phyloP scores from a whole-genome alignment of 139 green algal genomes.

The Nannochloris sp. region DNA sequence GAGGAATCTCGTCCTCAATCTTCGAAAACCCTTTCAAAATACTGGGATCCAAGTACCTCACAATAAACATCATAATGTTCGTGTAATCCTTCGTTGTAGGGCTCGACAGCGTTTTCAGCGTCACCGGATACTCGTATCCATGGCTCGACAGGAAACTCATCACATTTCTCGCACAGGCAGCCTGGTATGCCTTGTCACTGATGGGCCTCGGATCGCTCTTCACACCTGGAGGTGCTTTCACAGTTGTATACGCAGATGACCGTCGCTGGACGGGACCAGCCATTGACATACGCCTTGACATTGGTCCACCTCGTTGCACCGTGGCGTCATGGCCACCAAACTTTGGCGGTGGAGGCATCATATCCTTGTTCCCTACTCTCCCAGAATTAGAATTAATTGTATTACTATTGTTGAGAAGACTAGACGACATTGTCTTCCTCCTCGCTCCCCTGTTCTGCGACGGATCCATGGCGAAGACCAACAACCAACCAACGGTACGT shows the following conservation, averaged over 20 bases:
- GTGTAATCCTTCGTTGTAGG: conserved; percentile 90
- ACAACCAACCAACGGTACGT: too few relatives aligned
- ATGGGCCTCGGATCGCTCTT: conserved; percentile 69
- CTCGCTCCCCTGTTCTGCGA: neutral
- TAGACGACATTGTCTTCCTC: neutral
- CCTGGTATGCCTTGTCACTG: conserved; percentile 62
- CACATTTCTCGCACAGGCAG: conserved; percentile 57
- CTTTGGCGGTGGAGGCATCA: neutral
- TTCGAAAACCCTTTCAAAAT: conserved; percentile 59
- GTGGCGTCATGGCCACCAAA: neutral
- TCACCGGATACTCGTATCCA: conserved; percentile 67
- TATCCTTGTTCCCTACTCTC: neutral
- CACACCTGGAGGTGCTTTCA: conserved; percentile 28
- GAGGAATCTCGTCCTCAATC: conserved; percentile 76
- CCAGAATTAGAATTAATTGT: neutral
- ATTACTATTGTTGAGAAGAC: neutral
- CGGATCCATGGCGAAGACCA: too few relatives aligned
- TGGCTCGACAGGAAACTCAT: conserved; percentile 77
- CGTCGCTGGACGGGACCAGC: conserved; percentile 31
- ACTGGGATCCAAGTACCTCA: conserved; percentile 64
- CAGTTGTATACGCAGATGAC: conserved; percentile 43
- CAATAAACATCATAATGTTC: conserved; percentile 79
- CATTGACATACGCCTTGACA: conserved; percentile 30
- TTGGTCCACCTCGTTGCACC: conserved; percentile 12
- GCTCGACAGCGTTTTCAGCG: conserved; percentile 49